Percentiles rank a stretch among this genome's conserved stretches.
phyloP scores from a whole-genome alignment of 1,284 basidiomycete species.

The Spongispora temasekensis region DNA sequence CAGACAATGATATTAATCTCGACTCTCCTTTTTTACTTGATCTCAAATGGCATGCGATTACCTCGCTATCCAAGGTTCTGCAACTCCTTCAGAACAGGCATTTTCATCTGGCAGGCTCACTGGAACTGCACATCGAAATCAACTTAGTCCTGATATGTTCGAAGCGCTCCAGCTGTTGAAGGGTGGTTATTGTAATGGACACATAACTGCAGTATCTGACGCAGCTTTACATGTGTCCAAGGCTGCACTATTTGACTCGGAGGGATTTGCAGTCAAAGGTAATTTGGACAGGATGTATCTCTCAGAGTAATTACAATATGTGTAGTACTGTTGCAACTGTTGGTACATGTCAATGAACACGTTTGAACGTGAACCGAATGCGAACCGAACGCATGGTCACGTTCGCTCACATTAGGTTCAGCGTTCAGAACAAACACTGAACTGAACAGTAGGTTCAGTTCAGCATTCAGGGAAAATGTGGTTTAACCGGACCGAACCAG shows the following conservation, averaged over 20 bases:
- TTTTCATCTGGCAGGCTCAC: background rate
- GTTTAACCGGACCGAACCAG: conserved; percentile 2
- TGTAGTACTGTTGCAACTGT: background rate
- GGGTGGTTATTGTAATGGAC: background rate
- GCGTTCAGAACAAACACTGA: background rate
- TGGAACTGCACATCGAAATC: background rate
- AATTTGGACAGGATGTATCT: background rate
- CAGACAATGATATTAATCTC: too few relatives aligned
- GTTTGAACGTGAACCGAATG: background rate
- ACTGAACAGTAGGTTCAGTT: conserved; percentile 1
- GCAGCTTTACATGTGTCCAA: background rate
- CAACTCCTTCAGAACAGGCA: background rate
- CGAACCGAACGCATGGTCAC: background rate
- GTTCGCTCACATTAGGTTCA: conserved; percentile 1
- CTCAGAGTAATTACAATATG: background rate
- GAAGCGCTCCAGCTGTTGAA: background rate
- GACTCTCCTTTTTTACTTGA: too few relatives aligned
- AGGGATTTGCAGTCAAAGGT: background rate
- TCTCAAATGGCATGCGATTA: background rate
- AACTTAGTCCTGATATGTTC: background rate
- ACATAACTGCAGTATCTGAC: background rate
- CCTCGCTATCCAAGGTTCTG: background rate
- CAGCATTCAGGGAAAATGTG: background rate
- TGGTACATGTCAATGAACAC: background rate
- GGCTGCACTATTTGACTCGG: background rate